Base-by-base conservation (phyloP, 2,329 filamentous ascomycete genomes). In the Penicillium hordei region DNA sequence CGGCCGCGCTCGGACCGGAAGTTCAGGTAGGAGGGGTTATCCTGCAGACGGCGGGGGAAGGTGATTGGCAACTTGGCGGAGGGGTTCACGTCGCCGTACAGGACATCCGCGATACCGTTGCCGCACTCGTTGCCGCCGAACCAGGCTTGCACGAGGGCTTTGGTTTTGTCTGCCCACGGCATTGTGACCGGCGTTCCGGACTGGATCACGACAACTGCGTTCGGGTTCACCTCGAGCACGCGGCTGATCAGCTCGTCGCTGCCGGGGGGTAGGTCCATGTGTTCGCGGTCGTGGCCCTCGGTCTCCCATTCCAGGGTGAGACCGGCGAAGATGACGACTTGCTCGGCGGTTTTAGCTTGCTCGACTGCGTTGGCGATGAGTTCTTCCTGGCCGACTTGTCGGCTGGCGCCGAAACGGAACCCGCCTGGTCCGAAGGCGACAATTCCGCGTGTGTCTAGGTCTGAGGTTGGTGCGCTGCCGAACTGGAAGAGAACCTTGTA, bases 71-170 rank as follows among this genome's bases (percentile, higher is more conserved):
- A 80, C 72, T 92, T 92, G 15, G 86, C 90, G 44, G 85, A 87
- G 0, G 90, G 90, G 69, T 89, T 92, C 46, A 84, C 82, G 60
- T 87, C 83, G 48, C 89, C 90, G 62, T 90, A 89, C 1, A 93
- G 79, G 1, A 93, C 82, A 63, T 93, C 90, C 0, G 89, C 89
- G 60, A 95, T 88, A 12, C 86, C 87, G 68, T 93, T 91, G 6
- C 90, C 91, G 5, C 88, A 89, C 76, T 94, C 90, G 68, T 94
- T 91, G n/a, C 91, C 90, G 59, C 90, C 89, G 68, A 92, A 94
- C 89, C 90, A 94, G 8, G 89, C 89, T 68, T 93, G 89, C 1
- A 92, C 70, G 1, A 93, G 77, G 2, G 86, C 84, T 8, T 78
- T 77, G 10, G 77, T 70, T n/a, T 76, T 71, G 5, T 74, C 67